A percentile compares a stretch with the other conserved stretches of the same genome.
phyloP scores from a whole-genome alignment of 139 green algal genomes.

The Auxenochlorella pyrenoidosa region DNA sequence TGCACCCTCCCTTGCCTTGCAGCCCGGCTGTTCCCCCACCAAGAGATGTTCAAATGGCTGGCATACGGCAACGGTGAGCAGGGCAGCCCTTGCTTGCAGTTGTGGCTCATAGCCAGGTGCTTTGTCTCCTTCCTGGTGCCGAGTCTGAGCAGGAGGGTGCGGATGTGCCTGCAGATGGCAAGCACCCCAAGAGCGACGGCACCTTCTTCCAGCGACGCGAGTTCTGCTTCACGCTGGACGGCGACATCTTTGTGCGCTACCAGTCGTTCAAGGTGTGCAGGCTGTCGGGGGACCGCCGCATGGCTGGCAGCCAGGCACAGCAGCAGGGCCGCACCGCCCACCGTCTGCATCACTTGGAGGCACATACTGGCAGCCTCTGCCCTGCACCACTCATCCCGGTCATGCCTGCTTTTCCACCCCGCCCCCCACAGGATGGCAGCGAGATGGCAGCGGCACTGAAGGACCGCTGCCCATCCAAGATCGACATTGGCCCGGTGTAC shows the following conservation, averaged over 20 bases:
- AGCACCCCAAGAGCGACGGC: constrained; percentile 78
- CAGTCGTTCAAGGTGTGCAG: constrained; percentile 90
- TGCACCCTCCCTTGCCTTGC: neutral
- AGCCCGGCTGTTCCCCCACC: constrained; percentile 73
- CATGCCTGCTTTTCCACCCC: neutral
- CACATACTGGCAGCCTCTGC: no score
- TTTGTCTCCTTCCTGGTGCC: no score
- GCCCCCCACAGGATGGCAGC: constrained; percentile 63
- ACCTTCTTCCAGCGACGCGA: constrained; percentile 86
- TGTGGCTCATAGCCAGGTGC: no score
- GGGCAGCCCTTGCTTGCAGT: no score
- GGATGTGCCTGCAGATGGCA: constrained; percentile 60
- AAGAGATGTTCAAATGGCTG: constrained; percentile 91
- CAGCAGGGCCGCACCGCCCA: no score
- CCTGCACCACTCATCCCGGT: neutral
- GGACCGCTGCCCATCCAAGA: constrained; percentile 88
- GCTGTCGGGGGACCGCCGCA: no score
- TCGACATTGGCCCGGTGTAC: constrained; percentile 98
- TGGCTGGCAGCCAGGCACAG: no score
- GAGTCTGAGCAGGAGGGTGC: no score
- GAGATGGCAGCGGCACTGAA: constrained; percentile 81
- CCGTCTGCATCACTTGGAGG: no score
- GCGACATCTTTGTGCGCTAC: constrained; percentile 99
- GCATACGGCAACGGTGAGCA: constrained; percentile 89
- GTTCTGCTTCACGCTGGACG: constrained; percentile 98